A percentile compares a stretch with the other conserved stretches of the same genome.
Evolutionary conservation across 495 filamentous ascomycete genomes (phyloP).

Genomic region (Staphylotrichum tortipilum): DNA sequence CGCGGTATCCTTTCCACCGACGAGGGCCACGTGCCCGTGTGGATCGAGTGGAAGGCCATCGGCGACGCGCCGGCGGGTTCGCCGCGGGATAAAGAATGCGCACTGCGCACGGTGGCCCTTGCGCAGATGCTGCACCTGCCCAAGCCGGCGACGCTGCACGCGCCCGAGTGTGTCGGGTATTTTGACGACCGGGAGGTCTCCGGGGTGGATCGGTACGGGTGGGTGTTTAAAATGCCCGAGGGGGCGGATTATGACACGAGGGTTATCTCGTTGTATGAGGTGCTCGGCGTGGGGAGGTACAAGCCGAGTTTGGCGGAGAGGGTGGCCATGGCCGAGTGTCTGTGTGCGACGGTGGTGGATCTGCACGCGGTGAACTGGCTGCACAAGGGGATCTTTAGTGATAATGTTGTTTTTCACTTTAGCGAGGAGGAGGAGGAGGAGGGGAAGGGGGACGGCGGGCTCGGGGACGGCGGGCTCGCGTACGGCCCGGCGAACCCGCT

Average conservation of each 20-base stretch:
- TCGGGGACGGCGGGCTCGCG: not conserved
- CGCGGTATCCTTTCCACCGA: constrained; percentile 11
- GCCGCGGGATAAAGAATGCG: constrained; percentile 12
- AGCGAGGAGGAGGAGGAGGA: not conserved
- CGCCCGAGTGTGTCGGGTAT: constrained; percentile 23
- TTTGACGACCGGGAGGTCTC: constrained; percentile 21
- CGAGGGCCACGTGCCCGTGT: constrained; percentile 17
- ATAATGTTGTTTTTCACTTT: constrained; percentile 44
- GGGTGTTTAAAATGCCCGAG: constrained; percentile 22
- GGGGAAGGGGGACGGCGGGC: not conserved
- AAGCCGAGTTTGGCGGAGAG: constrained; percentile 18
- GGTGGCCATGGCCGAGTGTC: constrained; percentile 14
- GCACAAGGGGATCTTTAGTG: constrained; percentile 47
- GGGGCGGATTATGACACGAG: constrained; percentile 12
- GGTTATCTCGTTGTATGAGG: constrained; percentile 15
- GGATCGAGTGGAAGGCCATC: constrained; percentile 27
- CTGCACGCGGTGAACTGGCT: constrained; percentile 51
- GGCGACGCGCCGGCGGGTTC: constrained; percentile 5
- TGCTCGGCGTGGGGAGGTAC: constrained; percentile 2
- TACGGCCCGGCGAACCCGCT: constrained; percentile 13
- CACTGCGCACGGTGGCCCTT: constrained; percentile 20
- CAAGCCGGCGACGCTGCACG: constrained; percentile 18
- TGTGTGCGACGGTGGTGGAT: constrained; percentile 21
- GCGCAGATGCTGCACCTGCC: constrained; percentile 25
- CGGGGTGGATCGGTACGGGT: constrained; percentile 14